phyloP scores from a whole-genome alignment of 371 early-diverging fungal species.

The Choanephora cucurbitarum region DNA sequence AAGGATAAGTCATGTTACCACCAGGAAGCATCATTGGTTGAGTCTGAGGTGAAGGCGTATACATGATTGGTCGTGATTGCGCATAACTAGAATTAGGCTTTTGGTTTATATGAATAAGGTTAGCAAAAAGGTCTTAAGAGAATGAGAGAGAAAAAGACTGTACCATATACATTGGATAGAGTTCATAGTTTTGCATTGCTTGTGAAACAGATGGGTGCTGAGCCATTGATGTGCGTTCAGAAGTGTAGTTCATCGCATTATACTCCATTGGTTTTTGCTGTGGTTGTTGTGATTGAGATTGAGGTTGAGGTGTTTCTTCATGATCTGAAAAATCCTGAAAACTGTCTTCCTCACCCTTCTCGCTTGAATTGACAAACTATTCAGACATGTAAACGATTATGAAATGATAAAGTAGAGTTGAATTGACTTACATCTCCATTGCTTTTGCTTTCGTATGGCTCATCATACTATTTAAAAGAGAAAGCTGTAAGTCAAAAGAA shows the following conservation, averaged over 20 bases:
- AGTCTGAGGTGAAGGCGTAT: conserved; percentile 11
- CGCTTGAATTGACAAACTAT: conserved; percentile 11
- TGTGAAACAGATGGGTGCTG: conserved; percentile 11
- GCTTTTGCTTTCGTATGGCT: conserved; percentile 50
- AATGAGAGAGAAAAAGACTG: not conserved
- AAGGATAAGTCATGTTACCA: conserved; percentile 24
- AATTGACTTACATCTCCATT: conserved; percentile 37
- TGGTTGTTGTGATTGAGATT: conserved; percentile 14
- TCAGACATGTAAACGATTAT: too few species aligned
- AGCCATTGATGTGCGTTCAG: not conserved
- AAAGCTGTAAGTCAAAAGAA: not conserved
- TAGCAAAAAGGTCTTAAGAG: not conserved
- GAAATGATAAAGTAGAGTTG: not conserved
- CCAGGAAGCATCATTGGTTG: conserved; percentile 13
- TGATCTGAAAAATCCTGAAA: conserved; percentile 15
- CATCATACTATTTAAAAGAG: conserved; percentile 31
- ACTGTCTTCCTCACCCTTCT: conserved; percentile 12
- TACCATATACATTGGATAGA: conserved; percentile 28
- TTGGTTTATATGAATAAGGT: not conserved
- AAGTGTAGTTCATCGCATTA: conserved; percentile 27
- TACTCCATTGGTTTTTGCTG: conserved; percentile 10
- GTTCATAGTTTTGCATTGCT: conserved; percentile 15
- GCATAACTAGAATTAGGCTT: conserved; percentile 13
- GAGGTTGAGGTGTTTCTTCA: conserved; percentile 16
- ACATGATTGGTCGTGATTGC: conserved; percentile 11